Conservation (phyloP, 345 rosid species). For the Toxicodendron radicans region DNA sequence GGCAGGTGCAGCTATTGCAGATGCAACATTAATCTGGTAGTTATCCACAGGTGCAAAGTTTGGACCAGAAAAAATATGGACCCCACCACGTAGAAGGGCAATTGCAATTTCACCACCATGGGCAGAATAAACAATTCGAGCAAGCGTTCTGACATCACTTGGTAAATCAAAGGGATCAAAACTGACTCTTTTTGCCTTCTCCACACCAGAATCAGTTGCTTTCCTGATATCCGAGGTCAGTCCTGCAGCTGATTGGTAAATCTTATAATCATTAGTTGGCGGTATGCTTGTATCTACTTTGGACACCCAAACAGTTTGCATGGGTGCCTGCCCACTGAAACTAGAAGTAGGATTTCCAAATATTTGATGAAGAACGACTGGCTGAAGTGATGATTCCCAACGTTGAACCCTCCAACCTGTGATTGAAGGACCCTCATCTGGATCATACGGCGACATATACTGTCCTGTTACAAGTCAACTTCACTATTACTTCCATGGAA, state of each 20-base stretch:
- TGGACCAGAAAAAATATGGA: conserved; percentile 97
- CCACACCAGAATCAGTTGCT: conserved; percentile 50
- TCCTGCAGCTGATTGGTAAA: conserved; percentile 57
- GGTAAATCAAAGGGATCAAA: conserved; percentile 99
- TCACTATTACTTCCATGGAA: conserved; percentile 10
- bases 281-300: conserved; percentile 96
- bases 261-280: conserved; percentile 77
- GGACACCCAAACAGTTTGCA: conserved; percentile 95
- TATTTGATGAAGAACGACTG: conserved; percentile 95
- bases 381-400: conserved; percentile 98
- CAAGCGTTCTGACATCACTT: conserved; percentile 92
- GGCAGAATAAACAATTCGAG: conserved; percentile 94
- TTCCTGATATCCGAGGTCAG: conserved; percentile 51
- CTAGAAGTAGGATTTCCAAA: conserved; percentile 92
- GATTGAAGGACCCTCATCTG: conserved; percentile 99
- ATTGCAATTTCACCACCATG: conserved; percentile 98
- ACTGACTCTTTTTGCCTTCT: conserved; percentile 63
- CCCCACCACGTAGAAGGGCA: conserved; percentile 95
- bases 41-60: conserved; percentile 82
- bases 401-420: conserved; percentile 99
- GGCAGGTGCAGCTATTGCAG: conserved; percentile 97
- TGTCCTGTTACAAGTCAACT: conserved; percentile 59
- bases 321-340: conserved; percentile 95
- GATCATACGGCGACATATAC: conserved; percentile 99
- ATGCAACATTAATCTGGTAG: conserved; percentile 94